Evolutionary conservation across 2,329 filamentous ascomycete genomes (phyloP).

Genomic region (Ophiocordyceps camponoti-leonardi): DNA sequence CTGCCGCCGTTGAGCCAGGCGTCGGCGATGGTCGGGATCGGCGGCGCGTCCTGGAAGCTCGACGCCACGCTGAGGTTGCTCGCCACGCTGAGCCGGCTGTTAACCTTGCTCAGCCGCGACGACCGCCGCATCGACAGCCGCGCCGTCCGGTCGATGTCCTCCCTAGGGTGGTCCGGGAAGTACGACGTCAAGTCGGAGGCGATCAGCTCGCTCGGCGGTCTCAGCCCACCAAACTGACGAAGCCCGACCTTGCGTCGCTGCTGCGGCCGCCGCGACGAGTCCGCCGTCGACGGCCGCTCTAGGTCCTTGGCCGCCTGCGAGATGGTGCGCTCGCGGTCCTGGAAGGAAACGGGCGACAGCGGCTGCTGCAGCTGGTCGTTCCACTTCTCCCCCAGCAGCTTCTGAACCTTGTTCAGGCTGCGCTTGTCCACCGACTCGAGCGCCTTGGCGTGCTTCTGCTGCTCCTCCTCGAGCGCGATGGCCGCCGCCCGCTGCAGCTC

Average conservation of each 20-base stretch:
- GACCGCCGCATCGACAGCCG: constrained; percentile 84
- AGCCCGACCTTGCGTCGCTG: constrained; percentile 36
- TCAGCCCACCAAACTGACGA: constrained; percentile 74
- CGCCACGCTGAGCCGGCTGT: constrained; percentile 81
- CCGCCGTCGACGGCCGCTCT: constrained; percentile 35
- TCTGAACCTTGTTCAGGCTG: constrained; percentile 75
- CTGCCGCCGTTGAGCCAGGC: constrained; percentile 59
- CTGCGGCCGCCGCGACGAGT: constrained; percentile 23
- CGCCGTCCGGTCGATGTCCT: constrained; percentile 91
- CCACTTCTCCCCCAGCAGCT: constrained; percentile 76
- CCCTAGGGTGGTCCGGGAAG: constrained; percentile 86
- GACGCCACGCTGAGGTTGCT: constrained; percentile 90
- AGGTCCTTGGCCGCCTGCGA: constrained; percentile 40
- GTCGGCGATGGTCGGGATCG: constrained; percentile 89
- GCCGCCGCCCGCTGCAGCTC: constrained; percentile 77
- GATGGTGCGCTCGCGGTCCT: constrained; percentile 52
- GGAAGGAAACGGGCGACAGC: constrained; percentile 61
- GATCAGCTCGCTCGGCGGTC: constrained; percentile 92
- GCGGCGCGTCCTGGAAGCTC: constrained; percentile 80
- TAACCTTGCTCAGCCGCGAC: constrained; percentile 77
- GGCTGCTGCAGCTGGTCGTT: constrained; percentile 67
- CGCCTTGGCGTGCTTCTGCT: constrained; percentile 50
- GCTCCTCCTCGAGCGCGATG: constrained; percentile 77
- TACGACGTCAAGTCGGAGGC: constrained; percentile 92
- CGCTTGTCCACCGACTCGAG: constrained; percentile 51